Base-by-base conservation (phyloP, 306 rosid species). In the Glycyrrhiza uralensis region DNA sequence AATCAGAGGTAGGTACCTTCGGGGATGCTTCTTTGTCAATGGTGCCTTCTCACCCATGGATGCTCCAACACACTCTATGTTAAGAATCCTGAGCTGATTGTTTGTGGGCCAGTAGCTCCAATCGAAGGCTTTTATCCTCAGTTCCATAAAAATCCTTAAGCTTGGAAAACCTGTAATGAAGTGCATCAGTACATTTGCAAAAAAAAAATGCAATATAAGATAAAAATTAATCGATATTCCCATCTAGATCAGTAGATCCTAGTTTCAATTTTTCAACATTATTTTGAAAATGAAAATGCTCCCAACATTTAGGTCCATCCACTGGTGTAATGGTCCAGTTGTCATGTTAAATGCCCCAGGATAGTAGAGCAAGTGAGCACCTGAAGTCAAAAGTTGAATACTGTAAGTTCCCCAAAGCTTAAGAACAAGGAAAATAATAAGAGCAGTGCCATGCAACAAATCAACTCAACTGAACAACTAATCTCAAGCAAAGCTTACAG, bases 301-400 rank as follows among this genome's bases (percentile, higher is more conserved):
- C 18, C 52, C 32, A 42, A 65, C 18, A 55, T 65, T 66, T 57
- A 66, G 38, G 51, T 20, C 22, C 47, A 55, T 65, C 24, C 41
- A 46, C 41, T 41, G 42, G 55, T 24, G 29, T 24, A 44, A 5
- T n/a, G 19, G 7, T 80, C 98, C 96, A 47, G 98, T 92, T 33
- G 98, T 92, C 98, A 92, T 92, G 85, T 92, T 92, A 81, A 92
- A 92, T 42, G 98, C 98, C 78, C 92, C 98, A n/a, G 98, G 98
- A 82, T 90, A 92, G 79, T 94, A 92, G 64, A 92, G 80, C 85
- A 92, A 85, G 81, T 88, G 98, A 83, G 98, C 96, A 78, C 98
- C 96, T 92, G 84, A 85, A 26, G 62, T 44, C 75, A 86, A 67
- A 66, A 75, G 29, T 29, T 45, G 51, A 49, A 55, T 58, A n/a